These are phyloP conservation scores for Acanthamoeba royreba DNA, from an alignment of 208 protist species.

Conservation along the genomic window DNA sequence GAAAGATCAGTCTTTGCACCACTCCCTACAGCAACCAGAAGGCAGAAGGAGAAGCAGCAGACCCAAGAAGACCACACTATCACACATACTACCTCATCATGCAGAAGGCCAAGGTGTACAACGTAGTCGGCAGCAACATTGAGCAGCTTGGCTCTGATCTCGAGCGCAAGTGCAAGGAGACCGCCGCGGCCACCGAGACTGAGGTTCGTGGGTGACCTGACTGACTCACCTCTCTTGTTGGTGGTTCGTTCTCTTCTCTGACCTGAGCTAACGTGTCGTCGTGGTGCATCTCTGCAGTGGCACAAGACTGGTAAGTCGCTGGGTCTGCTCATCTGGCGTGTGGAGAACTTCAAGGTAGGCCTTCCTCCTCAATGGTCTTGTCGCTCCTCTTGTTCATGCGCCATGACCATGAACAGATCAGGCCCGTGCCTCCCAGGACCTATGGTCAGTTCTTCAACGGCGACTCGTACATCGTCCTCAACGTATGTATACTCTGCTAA, in stretches of 20 bases:
- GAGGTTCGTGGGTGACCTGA: background rate
- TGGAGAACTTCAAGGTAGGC: conserved; percentile 56
- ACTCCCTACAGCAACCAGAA: too few relatives aligned
- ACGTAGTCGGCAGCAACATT: background rate
- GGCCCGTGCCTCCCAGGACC: conserved; percentile 29
- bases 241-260: background rate
- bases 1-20: too few relatives aligned
- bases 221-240: background rate
- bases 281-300: background rate
- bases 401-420: conserved; percentile 43
- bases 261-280: background rate
- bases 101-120: conserved; percentile 22
- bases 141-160: background rate
- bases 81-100: background rate
- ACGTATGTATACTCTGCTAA: background rate
- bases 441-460: conserved; percentile 78
- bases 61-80: too few relatives aligned
- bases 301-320: background rate
- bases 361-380: background rate
- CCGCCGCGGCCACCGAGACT: background rate
- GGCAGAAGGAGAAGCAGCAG: too few relatives aligned
- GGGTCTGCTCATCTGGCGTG: conserved; percentile 32
- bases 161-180: conserved; percentile 17
- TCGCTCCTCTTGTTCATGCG: background rate
- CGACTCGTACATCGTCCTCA: conserved; percentile 80